These are phyloP conservation scores for Rosa lucieae DNA, from an alignment of 306 rosid genomes.

Conservation along the genomic window DNA sequence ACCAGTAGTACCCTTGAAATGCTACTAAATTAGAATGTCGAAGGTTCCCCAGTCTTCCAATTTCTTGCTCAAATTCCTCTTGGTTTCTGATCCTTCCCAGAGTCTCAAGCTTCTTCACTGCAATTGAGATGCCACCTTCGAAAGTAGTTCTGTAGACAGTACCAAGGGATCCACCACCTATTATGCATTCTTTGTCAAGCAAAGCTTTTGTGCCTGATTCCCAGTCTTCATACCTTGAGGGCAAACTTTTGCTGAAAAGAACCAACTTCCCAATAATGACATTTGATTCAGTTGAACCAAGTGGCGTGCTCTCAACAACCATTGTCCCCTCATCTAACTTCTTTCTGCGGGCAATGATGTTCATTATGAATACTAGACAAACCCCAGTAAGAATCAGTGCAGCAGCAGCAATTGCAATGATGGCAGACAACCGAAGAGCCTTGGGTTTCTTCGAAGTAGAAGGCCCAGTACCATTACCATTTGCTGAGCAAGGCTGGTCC, in stretches of 20 bases:
- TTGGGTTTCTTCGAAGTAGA: conserved; percentile 48
- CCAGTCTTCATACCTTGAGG: conserved; percentile 98
- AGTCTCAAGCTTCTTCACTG: conserved; percentile 94
- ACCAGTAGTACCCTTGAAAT: conserved; percentile 95
- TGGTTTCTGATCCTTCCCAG: conserved; percentile 90
- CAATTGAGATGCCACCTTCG: conserved; percentile 85
- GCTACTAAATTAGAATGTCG: conserved; percentile 76
- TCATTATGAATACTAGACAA: conserved; percentile 81
- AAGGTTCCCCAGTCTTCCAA: conserved; percentile 77
- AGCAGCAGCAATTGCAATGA: conserved; percentile 93
- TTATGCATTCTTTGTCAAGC: conserved; percentile 86
- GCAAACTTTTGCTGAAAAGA: conserved; percentile 94
- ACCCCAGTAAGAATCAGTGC: conserved; percentile 83
- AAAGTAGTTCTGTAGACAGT: conserved; percentile 81
- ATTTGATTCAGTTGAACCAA: conserved; percentile 71
- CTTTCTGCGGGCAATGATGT: conserved; percentile 55
- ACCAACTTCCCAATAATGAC: conserved; percentile 90
- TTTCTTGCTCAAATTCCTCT: conserved; percentile 92
- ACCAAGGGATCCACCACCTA: conserved; percentile 92
- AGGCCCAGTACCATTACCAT: conserved; percentile 35
- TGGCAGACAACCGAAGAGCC: conserved; percentile 68
- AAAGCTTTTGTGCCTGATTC: conserved; percentile 94
- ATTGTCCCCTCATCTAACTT: conserved; percentile 51
- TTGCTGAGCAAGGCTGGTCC: conserved; percentile 59
- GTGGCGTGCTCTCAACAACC: conserved; percentile 87